Evolutionary conservation across 208 protist genomes (phyloP).

Genomic region (Trypanosoma avium): DNA sequence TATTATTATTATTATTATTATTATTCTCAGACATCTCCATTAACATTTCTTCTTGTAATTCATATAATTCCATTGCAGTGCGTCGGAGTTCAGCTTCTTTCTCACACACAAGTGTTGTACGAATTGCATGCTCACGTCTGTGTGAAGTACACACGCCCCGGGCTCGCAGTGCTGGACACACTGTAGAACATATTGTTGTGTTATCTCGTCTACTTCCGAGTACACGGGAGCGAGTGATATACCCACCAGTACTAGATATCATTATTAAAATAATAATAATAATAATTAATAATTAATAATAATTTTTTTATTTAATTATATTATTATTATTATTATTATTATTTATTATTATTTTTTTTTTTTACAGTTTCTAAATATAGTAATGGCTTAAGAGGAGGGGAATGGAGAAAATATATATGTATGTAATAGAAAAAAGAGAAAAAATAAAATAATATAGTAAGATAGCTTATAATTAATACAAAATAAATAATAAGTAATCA

Average conservation of each 20-base stretch:
- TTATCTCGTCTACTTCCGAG: slow-evolving; percentile 41
- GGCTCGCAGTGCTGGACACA: slow-evolving; percentile 42
- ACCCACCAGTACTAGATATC: slow-evolving; percentile 66
- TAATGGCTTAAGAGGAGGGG: background rate
- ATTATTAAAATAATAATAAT: slow-evolving; percentile 39
- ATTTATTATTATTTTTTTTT: too few relatives aligned
- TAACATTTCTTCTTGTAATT: slow-evolving; percentile 60
- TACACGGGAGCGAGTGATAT: slow-evolving; percentile 31
- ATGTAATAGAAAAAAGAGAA: too few relatives aligned
- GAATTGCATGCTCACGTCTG: slow-evolving; percentile 41
- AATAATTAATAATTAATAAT: too few relatives aligned
- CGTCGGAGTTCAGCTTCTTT: slow-evolving; percentile 74
- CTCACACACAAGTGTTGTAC: slow-evolving; percentile 33
- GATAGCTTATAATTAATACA: too few relatives aligned
- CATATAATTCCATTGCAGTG: slow-evolving; percentile 60
- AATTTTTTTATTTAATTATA: too few relatives aligned
- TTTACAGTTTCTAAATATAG: too few relatives aligned
- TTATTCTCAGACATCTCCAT: too few relatives aligned
- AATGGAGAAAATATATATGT: background rate
- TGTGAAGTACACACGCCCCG: slow-evolving; percentile 43
- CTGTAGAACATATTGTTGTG: slow-evolving; percentile 26
- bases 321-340: too few relatives aligned
- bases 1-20: too few relatives aligned
- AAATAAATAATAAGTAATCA: too few relatives aligned
- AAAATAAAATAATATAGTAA: too few relatives aligned